phyloP scores from a whole-genome alignment of 805 yeast species.

The Priceomyces castillae region DNA sequence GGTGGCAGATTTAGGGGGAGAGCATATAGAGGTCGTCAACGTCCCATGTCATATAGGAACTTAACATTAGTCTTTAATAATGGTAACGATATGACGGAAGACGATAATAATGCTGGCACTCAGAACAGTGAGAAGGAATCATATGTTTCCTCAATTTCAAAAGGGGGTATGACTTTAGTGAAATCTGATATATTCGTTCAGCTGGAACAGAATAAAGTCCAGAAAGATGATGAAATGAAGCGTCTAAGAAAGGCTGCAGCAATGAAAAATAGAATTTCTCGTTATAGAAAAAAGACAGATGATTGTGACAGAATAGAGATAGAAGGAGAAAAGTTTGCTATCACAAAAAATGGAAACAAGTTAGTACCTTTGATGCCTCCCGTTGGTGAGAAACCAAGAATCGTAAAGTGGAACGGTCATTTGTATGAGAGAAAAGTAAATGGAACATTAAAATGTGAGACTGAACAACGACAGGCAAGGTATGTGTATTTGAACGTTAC shows the following conservation, averaged over 20 bases:
- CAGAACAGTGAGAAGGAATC: slow-evolving; percentile 11
- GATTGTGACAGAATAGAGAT: slow-evolving; percentile 45
- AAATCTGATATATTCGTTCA: slow-evolving; percentile 26
- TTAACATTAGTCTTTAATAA: slow-evolving; percentile 30
- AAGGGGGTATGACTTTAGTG: slow-evolving; percentile 39
- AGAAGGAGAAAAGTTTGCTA: slow-evolving; percentile 44
- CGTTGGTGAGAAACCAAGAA: slow-evolving; percentile 11
- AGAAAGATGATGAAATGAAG: slow-evolving; percentile 12
- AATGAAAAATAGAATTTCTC: slow-evolving; percentile 18
- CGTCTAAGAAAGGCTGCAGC: slow-evolving; percentile 10
- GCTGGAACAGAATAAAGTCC: slow-evolving; percentile 4
- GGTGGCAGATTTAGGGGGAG: slow-evolving; percentile 6
- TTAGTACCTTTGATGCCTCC: slow-evolving; percentile 37
- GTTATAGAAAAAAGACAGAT: slow-evolving; percentile 37
- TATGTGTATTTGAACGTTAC: slow-evolving; percentile 8
- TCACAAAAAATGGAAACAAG: slow-evolving; percentile 36
- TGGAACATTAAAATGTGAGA: slow-evolving; percentile 25
- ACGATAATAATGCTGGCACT: not conserved
- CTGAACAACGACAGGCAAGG: slow-evolving; percentile 12
- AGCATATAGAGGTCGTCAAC: not conserved
- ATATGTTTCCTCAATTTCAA: slow-evolving; percentile 21
- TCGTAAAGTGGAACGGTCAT: slow-evolving; percentile 30
- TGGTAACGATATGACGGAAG: slow-evolving; percentile 1
- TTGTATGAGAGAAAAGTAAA: slow-evolving; percentile 21
- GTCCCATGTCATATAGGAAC: slow-evolving; percentile 15